Percentiles rank a stretch among this genome's conserved stretches.
Evolutionary conservation across 1,284 basidiomycete genomes (phyloP).

Genomic region (Pseudozyma sp.): DNA sequence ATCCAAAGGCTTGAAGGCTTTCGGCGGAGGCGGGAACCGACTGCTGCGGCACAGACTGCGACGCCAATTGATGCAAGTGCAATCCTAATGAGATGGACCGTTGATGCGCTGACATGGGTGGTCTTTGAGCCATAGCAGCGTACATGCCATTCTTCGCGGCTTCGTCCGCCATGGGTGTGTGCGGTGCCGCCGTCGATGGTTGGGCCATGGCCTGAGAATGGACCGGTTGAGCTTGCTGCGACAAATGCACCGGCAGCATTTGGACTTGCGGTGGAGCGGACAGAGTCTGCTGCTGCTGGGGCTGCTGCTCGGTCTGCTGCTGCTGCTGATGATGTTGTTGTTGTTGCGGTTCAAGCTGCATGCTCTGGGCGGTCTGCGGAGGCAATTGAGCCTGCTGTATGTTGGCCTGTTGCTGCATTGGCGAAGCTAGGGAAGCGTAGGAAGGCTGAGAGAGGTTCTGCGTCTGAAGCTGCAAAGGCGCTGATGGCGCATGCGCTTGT

Average conservation of each 20-base stretch:
- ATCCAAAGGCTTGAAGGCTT: constrained; percentile 31
- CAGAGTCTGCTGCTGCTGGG: constrained; percentile 9
- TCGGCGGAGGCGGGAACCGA: constrained; percentile 34
- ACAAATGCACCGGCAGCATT: constrained; percentile 32
- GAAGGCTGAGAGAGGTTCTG: constrained; percentile 23
- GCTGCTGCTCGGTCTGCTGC: constrained; percentile 7
- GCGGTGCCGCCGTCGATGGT: neutral
- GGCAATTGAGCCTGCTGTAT: constrained; percentile 27
- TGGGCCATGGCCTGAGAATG: constrained; percentile 26
- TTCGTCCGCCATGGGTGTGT: constrained; percentile 16
- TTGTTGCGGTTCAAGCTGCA: constrained; percentile 33
- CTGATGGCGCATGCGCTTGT: constrained; percentile 14
- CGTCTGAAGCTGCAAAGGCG: constrained; percentile 18
- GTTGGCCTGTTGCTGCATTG: constrained; percentile 27
- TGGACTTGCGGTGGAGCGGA: constrained; percentile 12
- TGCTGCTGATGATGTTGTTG: constrained; percentile 16
- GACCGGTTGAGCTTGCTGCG: constrained; percentile 18
- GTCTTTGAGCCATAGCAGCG: constrained; percentile 20
- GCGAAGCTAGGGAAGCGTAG: constrained; percentile 28
- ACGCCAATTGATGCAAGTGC: constrained; percentile 39
- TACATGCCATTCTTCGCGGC: constrained; percentile 5
- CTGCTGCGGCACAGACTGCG: constrained; percentile 34
- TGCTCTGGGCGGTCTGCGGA: constrained; percentile 15
- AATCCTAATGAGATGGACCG: constrained; percentile 42
- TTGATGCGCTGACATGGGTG: constrained; percentile 34